Percentiles rank a stretch among this genome's conserved stretches.
Conservation (phyloP, 2,329 filamentous ascomycete genomes). For the Xylaria sp. region DNA sequence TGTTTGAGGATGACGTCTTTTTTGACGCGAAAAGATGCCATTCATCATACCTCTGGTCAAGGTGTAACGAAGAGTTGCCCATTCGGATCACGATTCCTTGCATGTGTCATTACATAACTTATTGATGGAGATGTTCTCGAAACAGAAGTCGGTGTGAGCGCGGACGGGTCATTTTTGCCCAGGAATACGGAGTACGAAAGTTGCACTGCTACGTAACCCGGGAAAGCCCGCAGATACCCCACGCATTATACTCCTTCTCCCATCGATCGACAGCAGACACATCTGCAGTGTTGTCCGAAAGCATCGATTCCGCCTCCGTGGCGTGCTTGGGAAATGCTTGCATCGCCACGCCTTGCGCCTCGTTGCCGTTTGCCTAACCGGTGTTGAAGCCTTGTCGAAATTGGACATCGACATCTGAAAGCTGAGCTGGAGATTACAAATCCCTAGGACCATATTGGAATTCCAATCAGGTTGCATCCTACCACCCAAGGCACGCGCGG, state of each 20-base stretch:
- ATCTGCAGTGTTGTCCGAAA: slow-evolving; percentile 33
- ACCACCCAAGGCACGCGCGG: background rate
- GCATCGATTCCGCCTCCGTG: slow-evolving; percentile 35
- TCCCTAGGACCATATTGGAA: slow-evolving; percentile 22
- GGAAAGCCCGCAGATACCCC: slow-evolving; percentile 12
- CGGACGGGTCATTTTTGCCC: no score
- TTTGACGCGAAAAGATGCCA: background rate
- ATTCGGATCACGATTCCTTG: background rate
- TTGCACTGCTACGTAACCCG: background rate
- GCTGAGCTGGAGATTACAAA: slow-evolving; percentile 20
- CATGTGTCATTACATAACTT: background rate
- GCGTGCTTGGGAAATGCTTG: slow-evolving; percentile 34
- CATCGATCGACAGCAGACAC: slow-evolving; percentile 33
- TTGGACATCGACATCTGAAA: slow-evolving; percentile 10
- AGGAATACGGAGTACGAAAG: no score
- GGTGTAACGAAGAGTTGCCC: background rate
- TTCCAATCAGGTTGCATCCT: background rate
- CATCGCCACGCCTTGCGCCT: slow-evolving; percentile 34
- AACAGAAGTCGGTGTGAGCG: background rate
- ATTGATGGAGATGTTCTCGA: background rate
- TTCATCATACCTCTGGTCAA: background rate
- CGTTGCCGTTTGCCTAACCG: slow-evolving; percentile 34
- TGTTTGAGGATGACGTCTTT: background rate
- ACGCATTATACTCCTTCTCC: slow-evolving; percentile 24
- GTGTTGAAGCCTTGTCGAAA: slow-evolving; percentile 26